Percentiles rank a stretch among this genome's conserved stretches.
Conservation (phyloP, 2,329 filamentous ascomycete genomes). For the Exophiala aquamarina region DNA sequence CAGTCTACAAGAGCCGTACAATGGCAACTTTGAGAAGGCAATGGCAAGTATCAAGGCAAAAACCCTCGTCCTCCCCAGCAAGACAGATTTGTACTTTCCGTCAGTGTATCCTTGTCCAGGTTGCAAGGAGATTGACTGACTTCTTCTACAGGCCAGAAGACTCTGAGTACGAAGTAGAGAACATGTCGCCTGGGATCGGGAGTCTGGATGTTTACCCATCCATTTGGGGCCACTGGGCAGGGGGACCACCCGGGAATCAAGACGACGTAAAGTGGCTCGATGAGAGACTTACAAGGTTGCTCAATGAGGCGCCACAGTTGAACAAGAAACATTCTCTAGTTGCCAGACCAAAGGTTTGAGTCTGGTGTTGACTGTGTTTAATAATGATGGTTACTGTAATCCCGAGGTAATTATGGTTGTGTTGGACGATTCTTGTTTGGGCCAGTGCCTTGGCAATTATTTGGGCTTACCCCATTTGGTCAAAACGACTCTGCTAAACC, state of each 20-base stretch:
- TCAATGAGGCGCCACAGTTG: constrained; percentile 34
- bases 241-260: constrained; percentile 68
- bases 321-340: not conserved
- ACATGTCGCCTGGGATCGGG: constrained; percentile 61
- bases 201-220: constrained; percentile 56
- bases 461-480: too few species aligned
- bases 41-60: constrained; percentile 71
- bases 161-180: constrained; percentile 69
- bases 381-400: too few species aligned
- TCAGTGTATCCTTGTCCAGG: constrained; percentile 36
- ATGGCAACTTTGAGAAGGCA: constrained; percentile 64
- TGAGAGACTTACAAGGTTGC: constrained; percentile 56
- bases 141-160: constrained; percentile 62
- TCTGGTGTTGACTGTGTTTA: too few species aligned
- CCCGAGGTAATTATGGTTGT: too few species aligned
- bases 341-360: too few species aligned
- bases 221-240: constrained; percentile 68
- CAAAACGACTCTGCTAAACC: too few species aligned
- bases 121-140: not conserved
- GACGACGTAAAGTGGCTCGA: constrained; percentile 74
- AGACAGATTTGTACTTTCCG: constrained; percentile 80
- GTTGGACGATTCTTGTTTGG: too few species aligned
- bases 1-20: constrained; percentile 67
- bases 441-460: too few species aligned
- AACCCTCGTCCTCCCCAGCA: constrained; percentile 67